Evolutionary conservation across 140 eudicot genomes (phyloP).

Genomic region (Bidens hawaiensis): DNA sequence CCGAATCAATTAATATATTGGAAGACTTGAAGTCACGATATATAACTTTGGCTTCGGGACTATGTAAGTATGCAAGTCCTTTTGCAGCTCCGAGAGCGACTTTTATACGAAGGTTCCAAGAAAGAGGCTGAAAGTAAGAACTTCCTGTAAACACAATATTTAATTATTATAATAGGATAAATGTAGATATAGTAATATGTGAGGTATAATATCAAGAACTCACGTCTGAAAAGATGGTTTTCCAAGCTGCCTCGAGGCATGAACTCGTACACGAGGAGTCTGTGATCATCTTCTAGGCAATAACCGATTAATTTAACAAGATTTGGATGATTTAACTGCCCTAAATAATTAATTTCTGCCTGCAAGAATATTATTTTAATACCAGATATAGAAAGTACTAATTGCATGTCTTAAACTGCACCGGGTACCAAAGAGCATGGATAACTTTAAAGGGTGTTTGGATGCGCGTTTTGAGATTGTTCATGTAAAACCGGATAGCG

Average conservation of each 20-base stretch:
- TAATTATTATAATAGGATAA: no score
- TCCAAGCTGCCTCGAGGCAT: neutral
- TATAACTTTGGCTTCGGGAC: constrained; percentile 73
- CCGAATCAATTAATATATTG: constrained; percentile 68
- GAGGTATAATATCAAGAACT: neutral
- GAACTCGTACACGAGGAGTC: neutral
- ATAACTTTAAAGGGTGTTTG: neutral
- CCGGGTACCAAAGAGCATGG: neutral
- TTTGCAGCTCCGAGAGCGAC: constrained; percentile 87
- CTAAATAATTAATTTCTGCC: neutral
- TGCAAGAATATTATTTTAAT: neutral
- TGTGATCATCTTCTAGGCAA: neutral
- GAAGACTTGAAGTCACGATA: constrained; percentile 79
- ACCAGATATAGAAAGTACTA: neutral
- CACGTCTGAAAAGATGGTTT: neutral
- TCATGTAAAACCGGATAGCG: neutral
- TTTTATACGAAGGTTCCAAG: constrained; percentile 67
- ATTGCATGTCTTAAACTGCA: neutral
- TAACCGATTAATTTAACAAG: neutral
- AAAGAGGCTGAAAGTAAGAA: constrained; percentile 66
- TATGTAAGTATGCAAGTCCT: constrained; percentile 73
- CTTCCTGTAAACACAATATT: constrained; percentile 41
- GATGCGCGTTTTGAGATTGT: neutral
- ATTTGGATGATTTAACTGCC: neutral
- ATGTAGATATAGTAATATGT: no score